phyloP scores from a whole-genome alignment of 148 eudicot genomes.

The Polygonum aviculare region DNA sequence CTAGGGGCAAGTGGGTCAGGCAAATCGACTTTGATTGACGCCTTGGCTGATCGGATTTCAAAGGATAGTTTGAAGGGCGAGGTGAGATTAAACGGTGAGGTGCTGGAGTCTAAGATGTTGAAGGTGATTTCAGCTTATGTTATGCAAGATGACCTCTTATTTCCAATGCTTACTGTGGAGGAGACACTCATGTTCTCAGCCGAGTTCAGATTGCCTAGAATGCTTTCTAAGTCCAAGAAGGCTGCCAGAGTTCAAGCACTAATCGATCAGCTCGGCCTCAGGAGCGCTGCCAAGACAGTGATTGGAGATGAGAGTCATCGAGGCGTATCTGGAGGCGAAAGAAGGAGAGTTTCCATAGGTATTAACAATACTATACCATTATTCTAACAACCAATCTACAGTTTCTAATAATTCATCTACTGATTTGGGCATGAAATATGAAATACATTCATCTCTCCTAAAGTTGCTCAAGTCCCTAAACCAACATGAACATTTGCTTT shows the following conservation, averaged over 20 bases:
- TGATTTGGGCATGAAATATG: too few relatives aligned
- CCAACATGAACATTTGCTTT: neutral
- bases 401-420: too few relatives aligned
- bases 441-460: too few relatives aligned
- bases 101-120: constrained; percentile 32
- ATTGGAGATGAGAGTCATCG: constrained; percentile 59
- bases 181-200: constrained; percentile 56
- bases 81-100: constrained; percentile 36
- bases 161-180: constrained; percentile 56
- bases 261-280: constrained; percentile 44
- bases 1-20: constrained; percentile 67
- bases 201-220: constrained; percentile 42
- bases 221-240: constrained; percentile 33
- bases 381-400: too few relatives aligned
- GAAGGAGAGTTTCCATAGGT: constrained; percentile 52
- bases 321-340: constrained; percentile 60
- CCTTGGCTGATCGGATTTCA: constrained; percentile 36
- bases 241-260: constrained; percentile 41
- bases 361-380: constrained; percentile 19
- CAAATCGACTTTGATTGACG: constrained; percentile 53
- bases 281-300: constrained; percentile 42
- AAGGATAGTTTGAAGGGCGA: constrained; percentile 35
- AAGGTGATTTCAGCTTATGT: constrained; percentile 54
- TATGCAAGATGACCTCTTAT: constrained; percentile 52
- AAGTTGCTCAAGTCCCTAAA: too few relatives aligned